Conservation (phyloP, 1,139 yeast species). For the Suhomyces choctaworum region DNA sequence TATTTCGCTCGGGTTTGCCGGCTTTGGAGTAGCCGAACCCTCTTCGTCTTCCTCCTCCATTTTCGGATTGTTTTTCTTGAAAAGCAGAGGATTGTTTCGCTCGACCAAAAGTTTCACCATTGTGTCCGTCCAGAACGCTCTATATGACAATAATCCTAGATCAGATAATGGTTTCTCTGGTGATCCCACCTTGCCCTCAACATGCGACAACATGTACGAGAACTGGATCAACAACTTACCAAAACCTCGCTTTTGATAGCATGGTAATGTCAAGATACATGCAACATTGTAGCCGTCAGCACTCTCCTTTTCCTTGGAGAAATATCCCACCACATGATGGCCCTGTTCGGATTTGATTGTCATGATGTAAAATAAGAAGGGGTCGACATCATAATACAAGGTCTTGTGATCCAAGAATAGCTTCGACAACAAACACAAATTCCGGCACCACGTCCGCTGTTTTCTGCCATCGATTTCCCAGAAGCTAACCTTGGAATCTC, state of each 20-base stretch:
- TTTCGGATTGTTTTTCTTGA: slow-evolving; percentile 40
- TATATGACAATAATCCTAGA: slow-evolving; percentile 85
- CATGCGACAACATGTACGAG: slow-evolving; percentile 83
- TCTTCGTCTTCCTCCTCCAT: slow-evolving; percentile 30
- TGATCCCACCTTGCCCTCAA: slow-evolving; percentile 88
- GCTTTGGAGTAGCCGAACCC: slow-evolving; percentile 21
- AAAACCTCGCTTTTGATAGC: slow-evolving; percentile 92
- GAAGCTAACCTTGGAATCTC: slow-evolving; percentile 76
- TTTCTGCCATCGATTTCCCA: slow-evolving; percentile 96
- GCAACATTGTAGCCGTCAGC: slow-evolving; percentile 97
- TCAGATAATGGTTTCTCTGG: slow-evolving; percentile 98
- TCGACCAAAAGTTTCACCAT: slow-evolving; percentile 75
- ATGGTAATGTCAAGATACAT: slow-evolving; percentile 92
- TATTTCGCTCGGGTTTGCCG: slow-evolving; percentile 49
- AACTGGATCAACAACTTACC: slow-evolving; percentile 91
- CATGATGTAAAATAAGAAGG: slow-evolving; percentile 94
- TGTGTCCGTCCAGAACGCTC: slow-evolving; percentile 97
- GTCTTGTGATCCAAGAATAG: slow-evolving; percentile 93
- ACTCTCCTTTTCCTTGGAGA: slow-evolving; percentile 93
- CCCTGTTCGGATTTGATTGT: slow-evolving; percentile 84
- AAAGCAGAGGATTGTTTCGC: slow-evolving; percentile 43
- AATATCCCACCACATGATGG: slow-evolving; percentile 93
- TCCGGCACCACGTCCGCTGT: slow-evolving; percentile 96
- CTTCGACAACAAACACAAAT: slow-evolving; percentile 83
- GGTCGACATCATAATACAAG: slow-evolving; percentile 94